Evolutionary conservation across 1,284 basidiomycete genomes (phyloP), one percentile per base, ranked within the genome.

Genomic region (Ganoderma sp.): DNA sequence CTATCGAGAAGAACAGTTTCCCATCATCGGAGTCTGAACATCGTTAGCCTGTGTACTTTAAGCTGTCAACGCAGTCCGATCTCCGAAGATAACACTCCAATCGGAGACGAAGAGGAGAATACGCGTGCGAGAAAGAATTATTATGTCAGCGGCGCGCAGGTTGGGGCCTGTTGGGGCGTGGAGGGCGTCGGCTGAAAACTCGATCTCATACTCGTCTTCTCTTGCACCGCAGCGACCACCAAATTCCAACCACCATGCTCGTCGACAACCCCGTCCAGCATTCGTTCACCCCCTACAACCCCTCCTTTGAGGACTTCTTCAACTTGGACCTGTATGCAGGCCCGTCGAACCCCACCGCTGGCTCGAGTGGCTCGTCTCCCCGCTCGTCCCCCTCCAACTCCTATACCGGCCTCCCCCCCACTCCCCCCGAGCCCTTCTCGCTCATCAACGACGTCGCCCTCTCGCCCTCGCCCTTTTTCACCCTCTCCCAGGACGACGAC

Each of bases 251-350:
- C 37, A 39, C 66, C 68, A 81, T 81, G 79, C 77, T 76, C 61
- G 76, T 79, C 71, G 79, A 79, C 72, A 77, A 75, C 57, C 73
- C 77, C 22, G 64, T 77, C 39, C 75, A 75, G 61, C 71, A 74
- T 56, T 72, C 66, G 7, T 78, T 77, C 56, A 65, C 74, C 8
- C 1, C 37, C 37, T 39, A 71, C 58, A 72, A 72, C 42, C 70
- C 76, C 56, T 69, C 73, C 42, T 76, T 85, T 67, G 85, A 87
- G 73, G 84, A 86, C 70, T 85, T 85, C 71, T 81, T 86, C 79
- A 84, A 87, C 72, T 77, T 87, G 75, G 84, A 86, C 67, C 77
- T 84, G 22, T 77, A 82, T 60, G 70, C 73, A 50, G 73, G 75
- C 48, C 70, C 79, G 9, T 75, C 75, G 54, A 70, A 73, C 58